Conservation (phyloP, 2,329 filamentous ascomycete genomes). For the Aspergillus flavus region DNA sequence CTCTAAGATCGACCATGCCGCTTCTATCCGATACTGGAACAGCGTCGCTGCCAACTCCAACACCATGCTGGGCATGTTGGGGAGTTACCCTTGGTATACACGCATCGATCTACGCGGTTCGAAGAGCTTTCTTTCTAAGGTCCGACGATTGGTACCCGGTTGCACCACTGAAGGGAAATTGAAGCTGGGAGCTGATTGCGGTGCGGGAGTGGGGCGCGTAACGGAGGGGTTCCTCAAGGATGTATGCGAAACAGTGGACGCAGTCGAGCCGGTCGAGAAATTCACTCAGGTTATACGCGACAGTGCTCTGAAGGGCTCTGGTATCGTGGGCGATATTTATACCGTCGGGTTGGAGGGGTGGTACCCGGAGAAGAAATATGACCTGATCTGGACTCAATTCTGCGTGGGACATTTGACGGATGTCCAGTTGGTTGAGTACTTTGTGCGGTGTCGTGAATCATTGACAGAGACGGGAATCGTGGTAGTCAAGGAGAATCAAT, state of each 20-base stretch:
- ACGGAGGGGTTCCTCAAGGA: conserved; percentile 75
- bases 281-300: conserved; percentile 68
- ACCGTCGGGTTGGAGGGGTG: conserved; percentile 76
- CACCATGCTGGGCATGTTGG: conserved; percentile 61
- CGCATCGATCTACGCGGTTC: conserved; percentile 71
- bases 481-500: conserved; percentile 80
- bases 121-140: conserved; percentile 67
- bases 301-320: conserved; percentile 39
- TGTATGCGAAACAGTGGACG: conserved; percentile 72
- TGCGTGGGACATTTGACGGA: conserved; percentile 83
- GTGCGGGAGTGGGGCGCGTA: conserved; percentile 77
- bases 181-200: conserved; percentile 58
- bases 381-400: conserved; percentile 90
- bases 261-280: conserved; percentile 81
- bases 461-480: conserved; percentile 54
- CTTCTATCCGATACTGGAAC: conserved; percentile 42
- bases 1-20: conserved; percentile 36
- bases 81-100: conserved; percentile 68
- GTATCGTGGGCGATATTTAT: conserved; percentile 64
- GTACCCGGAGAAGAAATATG: conserved; percentile 63
- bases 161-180: conserved; percentile 22
- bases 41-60: conserved; percentile 49
- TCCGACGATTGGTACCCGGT: conserved; percentile 45
- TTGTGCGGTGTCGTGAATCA: conserved; percentile 61
- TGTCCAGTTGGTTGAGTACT: conserved; percentile 67